Evolutionary conservation across 169 alveolate genomes (phyloP), one percentile per base, ranked within the genome.

Genomic region (Neospora caninum): DNA sequence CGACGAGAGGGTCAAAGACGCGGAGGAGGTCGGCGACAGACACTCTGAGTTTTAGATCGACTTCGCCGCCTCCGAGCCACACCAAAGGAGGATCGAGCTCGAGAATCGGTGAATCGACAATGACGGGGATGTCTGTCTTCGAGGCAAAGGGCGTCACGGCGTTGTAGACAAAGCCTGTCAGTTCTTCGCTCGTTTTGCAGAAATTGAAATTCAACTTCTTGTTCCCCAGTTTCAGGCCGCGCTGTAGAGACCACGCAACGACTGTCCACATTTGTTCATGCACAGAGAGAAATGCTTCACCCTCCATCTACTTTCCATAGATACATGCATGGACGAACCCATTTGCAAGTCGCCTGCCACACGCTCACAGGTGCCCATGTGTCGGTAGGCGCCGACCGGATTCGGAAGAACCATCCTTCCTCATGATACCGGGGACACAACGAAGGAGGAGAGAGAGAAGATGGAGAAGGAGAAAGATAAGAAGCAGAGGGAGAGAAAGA

Each of bases 21-120:
- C 93, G 86, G 36, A 42, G 22, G 38, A 89, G 69, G 49, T 89
- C 93, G n/a, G 41, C 25, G 18, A 89, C 27, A 1, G 38, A 0
- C 69, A 89, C 38, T 29, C 45, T 25, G 39, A 89, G 45, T 43
- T 89, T 89, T 0, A 89, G 45, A 31, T 89, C 88, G 42, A 45
- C 87, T n/a, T 73, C 93, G 36, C 93, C 93, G 58, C 93, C 93
- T 58, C 93, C 93, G n/a, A 89, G 41, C 58, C 54, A 89, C 2
- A 89, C 22, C 34, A 45, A 2, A 0, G 45, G 86, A 1, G 87
- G 93, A 22, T 67, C n/a, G 58, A 89, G 43, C 27, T 70, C 42
- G 2, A 70, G 58, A 0, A 70, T 10, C n/a, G 64, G n/a, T 0
- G 43, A 27, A 29, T 73, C 80, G 53, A 89, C 43, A 22, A 89